Conservation (phyloP, 129 eudicot genomes). For the Chrysanthemum makinoi region DNA sequence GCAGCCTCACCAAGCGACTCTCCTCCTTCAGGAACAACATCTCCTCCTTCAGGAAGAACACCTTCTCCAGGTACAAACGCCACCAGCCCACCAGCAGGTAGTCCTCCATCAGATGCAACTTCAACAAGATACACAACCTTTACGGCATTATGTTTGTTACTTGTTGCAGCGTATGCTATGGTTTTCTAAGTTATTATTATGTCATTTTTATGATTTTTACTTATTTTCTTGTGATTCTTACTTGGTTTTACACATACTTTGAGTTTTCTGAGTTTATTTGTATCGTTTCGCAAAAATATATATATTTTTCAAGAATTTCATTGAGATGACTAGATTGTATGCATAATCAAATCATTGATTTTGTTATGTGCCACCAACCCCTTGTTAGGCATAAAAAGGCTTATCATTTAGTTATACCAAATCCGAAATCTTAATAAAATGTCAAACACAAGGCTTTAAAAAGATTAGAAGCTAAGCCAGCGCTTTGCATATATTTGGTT, state of each 20-base stretch:
- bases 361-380: too few relatives aligned
- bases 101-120: constrained; percentile 57
- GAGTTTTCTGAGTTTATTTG: too few relatives aligned
- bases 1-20: constrained; percentile 44
- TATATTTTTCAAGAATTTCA: too few relatives aligned
- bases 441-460: neutral
- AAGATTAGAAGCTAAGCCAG: neutral
- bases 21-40: too few relatives aligned
- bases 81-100: constrained; percentile 47
- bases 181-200: constrained; percentile 12
- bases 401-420: too few relatives aligned
- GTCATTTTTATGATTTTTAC: constrained; percentile 1
- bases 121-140: constrained; percentile 38
- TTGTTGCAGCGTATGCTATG: constrained; percentile 11
- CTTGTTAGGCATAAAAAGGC: too few relatives aligned
- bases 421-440: neutral
- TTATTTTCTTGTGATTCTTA: constrained; percentile 20
- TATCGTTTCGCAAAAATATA: too few relatives aligned
- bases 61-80: constrained; percentile 35
- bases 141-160: constrained; percentile 19
- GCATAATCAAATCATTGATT: too few relatives aligned
- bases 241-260: neutral
- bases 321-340: too few relatives aligned
- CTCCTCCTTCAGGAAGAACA: constrained; percentile 23
- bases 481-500: neutral